Conservation (phyloP, 2,329 filamentous ascomycete genomes). For the Fusarium dimerum region DNA sequence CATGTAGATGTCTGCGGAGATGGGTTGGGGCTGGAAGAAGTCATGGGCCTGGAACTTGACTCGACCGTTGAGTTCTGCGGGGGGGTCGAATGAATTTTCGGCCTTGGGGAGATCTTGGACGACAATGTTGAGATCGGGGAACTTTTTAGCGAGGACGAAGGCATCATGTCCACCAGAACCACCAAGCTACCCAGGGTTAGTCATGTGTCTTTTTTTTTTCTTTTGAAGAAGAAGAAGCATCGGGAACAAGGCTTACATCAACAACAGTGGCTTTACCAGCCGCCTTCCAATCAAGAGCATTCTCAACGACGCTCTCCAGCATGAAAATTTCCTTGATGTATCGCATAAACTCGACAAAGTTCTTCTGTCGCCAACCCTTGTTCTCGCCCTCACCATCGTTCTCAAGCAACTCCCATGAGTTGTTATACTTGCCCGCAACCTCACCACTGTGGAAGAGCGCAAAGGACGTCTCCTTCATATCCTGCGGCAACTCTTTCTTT, state of each 20-base stretch:
- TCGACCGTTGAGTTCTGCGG: constrained; percentile 8
- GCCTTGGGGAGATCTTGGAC: constrained; percentile 51
- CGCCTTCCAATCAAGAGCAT: background rate
- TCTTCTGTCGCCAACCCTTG: background rate
- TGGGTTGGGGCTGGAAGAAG: constrained; percentile 16
- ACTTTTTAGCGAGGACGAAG: constrained; percentile 23
- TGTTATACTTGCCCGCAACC: constrained; percentile 23
- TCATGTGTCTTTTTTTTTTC: background rate
- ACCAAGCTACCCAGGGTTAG: constrained; percentile 18
- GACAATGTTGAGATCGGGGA: constrained; percentile 40
- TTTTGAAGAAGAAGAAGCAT: background rate
- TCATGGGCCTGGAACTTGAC: constrained; percentile 16
- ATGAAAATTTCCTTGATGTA: background rate
- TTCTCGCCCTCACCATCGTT: constrained; percentile 34
- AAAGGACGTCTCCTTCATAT: constrained; percentile 40
- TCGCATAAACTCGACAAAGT: background rate
- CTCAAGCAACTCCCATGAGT: constrained; percentile 42
- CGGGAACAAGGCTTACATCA: constrained; percentile 22
- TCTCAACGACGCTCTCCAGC: background rate
- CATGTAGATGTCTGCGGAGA: constrained; percentile 33
- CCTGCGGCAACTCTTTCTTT: constrained; percentile 32
- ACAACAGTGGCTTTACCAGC: constrained; percentile 23
- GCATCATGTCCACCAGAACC: constrained; percentile 27
- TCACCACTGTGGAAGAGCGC: constrained; percentile 35
- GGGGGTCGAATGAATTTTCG: constrained; percentile 39